phyloP scores from a whole-genome alignment of 305 asterid species.

The Fraxinus paxiana region DNA sequence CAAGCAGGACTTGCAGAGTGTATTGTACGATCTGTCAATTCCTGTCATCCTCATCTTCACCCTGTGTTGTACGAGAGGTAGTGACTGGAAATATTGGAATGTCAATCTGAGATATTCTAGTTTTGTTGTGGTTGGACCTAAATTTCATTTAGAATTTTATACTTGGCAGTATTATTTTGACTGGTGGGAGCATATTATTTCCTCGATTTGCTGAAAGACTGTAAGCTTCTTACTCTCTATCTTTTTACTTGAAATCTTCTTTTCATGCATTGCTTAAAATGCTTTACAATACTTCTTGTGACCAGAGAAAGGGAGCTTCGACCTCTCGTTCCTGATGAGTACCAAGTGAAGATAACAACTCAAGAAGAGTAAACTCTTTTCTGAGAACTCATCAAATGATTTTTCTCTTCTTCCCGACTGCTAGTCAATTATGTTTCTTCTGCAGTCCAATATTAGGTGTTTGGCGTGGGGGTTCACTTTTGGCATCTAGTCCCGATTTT shows the following conservation, averaged over 20 bases:
- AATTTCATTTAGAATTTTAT: not conserved
- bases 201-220: conserved; percentile 89
- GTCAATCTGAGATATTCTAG: not conserved
- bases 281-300: conserved; percentile 19
- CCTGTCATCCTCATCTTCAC: conserved; percentile 88
- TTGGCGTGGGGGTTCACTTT: conserved; percentile 98
- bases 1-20: conserved; percentile 98
- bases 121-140: conserved; percentile 22
- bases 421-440: conserved; percentile 9
- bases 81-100: conserved; percentile 6
- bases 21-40: conserved; percentile 74
- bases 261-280: not conserved
- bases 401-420: not conserved
- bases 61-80: conserved; percentile 93
- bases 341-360: conserved; percentile 66
- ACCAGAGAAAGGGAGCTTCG: conserved; percentile 85
- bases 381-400: conserved; percentile 10
- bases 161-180: conserved; percentile 67
- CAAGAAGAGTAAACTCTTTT: conserved; percentile 73
- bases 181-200: conserved; percentile 89
- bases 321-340: conserved; percentile 82
- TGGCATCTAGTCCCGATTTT: conserved; percentile 95
- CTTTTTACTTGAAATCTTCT: not conserved
- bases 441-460: conserved; percentile 87
- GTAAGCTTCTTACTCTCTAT: conserved; percentile 43